Evolutionary conservation across 352 stramenopile species (phyloP).

Genomic region (Halophytophthora polymorphica): DNA sequence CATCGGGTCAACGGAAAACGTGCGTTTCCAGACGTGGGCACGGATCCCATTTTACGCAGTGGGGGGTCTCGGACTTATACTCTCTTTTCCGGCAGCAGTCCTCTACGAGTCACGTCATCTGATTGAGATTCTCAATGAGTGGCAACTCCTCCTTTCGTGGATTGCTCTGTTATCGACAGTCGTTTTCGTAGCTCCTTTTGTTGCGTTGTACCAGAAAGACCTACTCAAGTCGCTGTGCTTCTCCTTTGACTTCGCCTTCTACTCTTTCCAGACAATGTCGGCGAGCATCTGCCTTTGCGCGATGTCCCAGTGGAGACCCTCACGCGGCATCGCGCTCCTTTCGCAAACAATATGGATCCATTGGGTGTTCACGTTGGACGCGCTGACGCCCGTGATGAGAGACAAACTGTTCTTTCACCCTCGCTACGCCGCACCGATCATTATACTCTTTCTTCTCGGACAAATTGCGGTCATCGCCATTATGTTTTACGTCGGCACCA

Average conservation of each 20-base stretch:
- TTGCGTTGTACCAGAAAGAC: constrained; percentile 14
- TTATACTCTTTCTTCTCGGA: constrained; percentile 5
- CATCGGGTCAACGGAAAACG: not conserved
- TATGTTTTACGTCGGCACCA: constrained; percentile 11
- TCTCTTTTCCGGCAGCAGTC: constrained; percentile 4
- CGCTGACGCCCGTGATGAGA: constrained; percentile 19
- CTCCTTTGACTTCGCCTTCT: constrained; percentile 40
- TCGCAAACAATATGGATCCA: constrained; percentile 9
- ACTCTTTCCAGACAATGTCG: constrained; percentile 13
- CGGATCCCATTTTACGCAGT: constrained; percentile 6
- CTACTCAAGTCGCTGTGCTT: constrained; percentile 17
- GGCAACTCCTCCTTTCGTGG: not conserved
- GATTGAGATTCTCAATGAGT: not conserved
- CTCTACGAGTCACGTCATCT: no score
- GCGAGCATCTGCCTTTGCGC: constrained; percentile 22
- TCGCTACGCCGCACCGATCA: constrained; percentile 8
- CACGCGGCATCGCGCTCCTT: constrained; percentile 1
- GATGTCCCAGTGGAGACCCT: constrained; percentile 7
- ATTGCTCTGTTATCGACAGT: constrained; percentile 2
- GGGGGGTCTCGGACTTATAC: constrained; percentile 4
- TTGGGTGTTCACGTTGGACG: constrained; percentile 20
- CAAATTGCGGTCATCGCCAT: constrained; percentile 10
- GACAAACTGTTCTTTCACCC: constrained; percentile 21
- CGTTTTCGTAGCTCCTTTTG: constrained; percentile 9
- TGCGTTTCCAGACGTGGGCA: constrained; percentile 1